A percentile compares a stretch with the other conserved stretches of the same genome.
Evolutionary conservation across 441 rosid species (phyloP).

Genomic region (Erodium texanum): DNA sequence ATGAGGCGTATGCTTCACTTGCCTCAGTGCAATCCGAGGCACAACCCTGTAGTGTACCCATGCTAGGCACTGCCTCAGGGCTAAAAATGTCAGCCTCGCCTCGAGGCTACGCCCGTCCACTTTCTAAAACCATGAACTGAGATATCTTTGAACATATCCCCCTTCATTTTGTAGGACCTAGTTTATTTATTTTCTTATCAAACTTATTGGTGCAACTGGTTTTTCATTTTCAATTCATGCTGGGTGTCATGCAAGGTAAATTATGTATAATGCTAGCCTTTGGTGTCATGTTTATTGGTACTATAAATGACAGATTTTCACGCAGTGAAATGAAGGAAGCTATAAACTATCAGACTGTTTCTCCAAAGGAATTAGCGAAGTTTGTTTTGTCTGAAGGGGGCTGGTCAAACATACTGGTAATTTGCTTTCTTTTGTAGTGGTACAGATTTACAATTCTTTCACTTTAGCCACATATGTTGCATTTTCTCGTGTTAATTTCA

Average conservation of each 20-base stretch:
- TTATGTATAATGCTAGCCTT: background rate
- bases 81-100: too few species aligned
- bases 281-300: background rate
- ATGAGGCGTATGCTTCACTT: too few species aligned
- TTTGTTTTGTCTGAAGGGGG: slow-evolving; percentile 60
- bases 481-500: background rate
- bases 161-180: background rate
- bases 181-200: background rate
- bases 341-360: slow-evolving; percentile 64
- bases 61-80: too few species aligned
- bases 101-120: too few species aligned
- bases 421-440: slow-evolving; percentile 4
- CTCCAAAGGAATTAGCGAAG: slow-evolving; percentile 62
- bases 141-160: background rate
- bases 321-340: slow-evolving; percentile 28
- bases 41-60: too few species aligned
- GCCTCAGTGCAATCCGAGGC: too few species aligned
- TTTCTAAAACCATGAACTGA: too few species aligned
- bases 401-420: slow-evolving; percentile 77
- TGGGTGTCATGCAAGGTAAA: background rate
- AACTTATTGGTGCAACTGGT: background rate
- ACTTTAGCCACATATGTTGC: slow-evolving; percentile 3
- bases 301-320: slow-evolving; percentile 21
- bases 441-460: background rate
- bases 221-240: background rate